phyloP scores from a whole-genome alignment of 2,329 filamentous ascomycete species.

The Penicillium sp. region DNA sequence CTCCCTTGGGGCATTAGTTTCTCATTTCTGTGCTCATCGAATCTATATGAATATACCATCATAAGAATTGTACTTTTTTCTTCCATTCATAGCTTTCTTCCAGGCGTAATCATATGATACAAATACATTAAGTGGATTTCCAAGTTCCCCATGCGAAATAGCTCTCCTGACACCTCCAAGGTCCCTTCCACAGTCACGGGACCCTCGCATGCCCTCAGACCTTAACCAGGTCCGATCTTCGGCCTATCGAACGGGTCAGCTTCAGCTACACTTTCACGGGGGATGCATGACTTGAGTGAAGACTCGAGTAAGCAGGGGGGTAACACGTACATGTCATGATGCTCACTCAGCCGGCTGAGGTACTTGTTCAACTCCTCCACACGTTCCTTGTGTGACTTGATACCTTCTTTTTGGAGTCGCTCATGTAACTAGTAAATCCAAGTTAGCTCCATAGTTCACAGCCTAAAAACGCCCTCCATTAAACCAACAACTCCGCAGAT shows the following conservation, averaged over 20 bases:
- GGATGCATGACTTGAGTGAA: not conserved
- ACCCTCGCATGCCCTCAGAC: not conserved
- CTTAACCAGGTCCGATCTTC: slow-evolving; percentile 51
- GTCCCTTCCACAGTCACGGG: not conserved
- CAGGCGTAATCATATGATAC: slow-evolving; percentile 11
- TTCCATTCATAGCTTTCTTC: slow-evolving; percentile 1
- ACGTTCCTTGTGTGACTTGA: slow-evolving; percentile 95
- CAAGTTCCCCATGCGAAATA: not conserved
- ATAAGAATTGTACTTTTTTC: not conserved
- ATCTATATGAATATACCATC: slow-evolving; percentile 20
- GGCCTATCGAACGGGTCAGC: slow-evolving; percentile 39
- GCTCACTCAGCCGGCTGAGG: slow-evolving; percentile 87
- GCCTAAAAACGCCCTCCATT: not conserved
- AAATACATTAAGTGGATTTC: slow-evolving; percentile 5
- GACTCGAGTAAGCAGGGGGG: not conserved
- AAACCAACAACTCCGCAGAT: no score
- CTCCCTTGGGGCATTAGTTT: slow-evolving; percentile 23
- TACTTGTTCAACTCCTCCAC: slow-evolving; percentile 97
- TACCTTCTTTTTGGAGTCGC: slow-evolving; percentile 78
- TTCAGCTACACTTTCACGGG: not conserved
- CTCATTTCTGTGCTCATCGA: slow-evolving; percentile 10
- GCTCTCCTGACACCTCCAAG: slow-evolving; percentile 2
- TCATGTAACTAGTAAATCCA: slow-evolving; percentile 70
- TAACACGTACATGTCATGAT: slow-evolving; percentile 82
- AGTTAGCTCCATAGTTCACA: not conserved